Evolutionary conservation across 2,329 filamentous ascomycete genomes (phyloP), one percentile per base, ranked within the genome.

Genomic region (Sordariomycetes sp.): DNA sequence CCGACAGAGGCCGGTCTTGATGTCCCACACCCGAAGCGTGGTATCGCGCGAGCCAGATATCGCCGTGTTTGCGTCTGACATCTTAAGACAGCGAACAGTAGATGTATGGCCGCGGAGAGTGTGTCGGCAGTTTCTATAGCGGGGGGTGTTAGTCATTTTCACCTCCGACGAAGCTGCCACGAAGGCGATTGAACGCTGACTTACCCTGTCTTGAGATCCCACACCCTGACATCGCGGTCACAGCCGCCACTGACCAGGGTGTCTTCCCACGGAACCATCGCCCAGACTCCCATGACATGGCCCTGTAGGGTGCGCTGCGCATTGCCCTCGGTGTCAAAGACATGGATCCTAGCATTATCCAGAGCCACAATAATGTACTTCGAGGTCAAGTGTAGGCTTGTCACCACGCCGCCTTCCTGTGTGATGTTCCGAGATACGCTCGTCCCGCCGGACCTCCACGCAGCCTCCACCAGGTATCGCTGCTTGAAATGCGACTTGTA

Each of bases 231-330:
- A 69, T 99, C 94, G 61, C 94, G 84, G 74, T 99, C 94, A 70
- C 94, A 99, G 6, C 94, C 94, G 65, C 94, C 94, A 66, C 91
- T 97, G 60, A 99, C 94, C 61, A 99, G 79, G 57, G 90, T 88
- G 70, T 99, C 93, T 60, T 90, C 93, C 89, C 92, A 97, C 7
- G 94, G 94, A 25, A 99, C 91, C 93, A 99, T 97, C 54, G 94
- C 94, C 94, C 94, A 99, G 22, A 99, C 94, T 48, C 94, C 94
- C 94, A 99, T 99, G 52, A 97, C 89, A 74, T 99, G 94, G 12
- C 94, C 94, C 68, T 94, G 88, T 32, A 99, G 76, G 2, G 90
- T 96, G 69, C 91, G 90, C 65, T 96, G 86, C 62, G 90, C 85
- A 64, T 91, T 86, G 37, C 94, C 94, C 64, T 94, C 85, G 0